Base-by-base conservation (phyloP, 106 monocot genomes). In the Xerophyta viscosa region DNA sequence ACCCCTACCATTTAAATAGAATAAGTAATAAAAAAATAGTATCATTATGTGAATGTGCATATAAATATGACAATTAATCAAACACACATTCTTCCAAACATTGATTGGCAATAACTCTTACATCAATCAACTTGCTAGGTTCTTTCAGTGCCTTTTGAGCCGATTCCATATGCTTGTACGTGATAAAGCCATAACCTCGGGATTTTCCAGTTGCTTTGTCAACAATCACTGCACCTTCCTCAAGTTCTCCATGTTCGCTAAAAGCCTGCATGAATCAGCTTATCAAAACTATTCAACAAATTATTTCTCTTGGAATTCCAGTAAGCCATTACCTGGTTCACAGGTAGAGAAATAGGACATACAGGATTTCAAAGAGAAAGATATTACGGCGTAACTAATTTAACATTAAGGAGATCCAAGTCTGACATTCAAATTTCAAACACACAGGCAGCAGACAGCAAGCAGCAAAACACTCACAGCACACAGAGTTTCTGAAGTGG, bases 401-500 rank as follows among this genome's bases (percentile, higher is more conserved):
- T n/a, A n/a, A n/a, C n/a, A n/a, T n/a, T n/a, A n/a, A n/a, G n/a
- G n/a, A n/a, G n/a, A n/a, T n/a, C n/a, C n/a, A n/a, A n/a, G n/a
- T n/a, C n/a, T 33, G 11, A 33, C 33, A 33, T 33, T 33, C 11
- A 11, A 33, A 66, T 23, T 63, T 71, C 47, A 20, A 66, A 67
- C 62, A 67, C 44, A 55, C 67, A 71, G 68, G 26, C 61, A 48
- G 36, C 61, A 74, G 56, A 30, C 54, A 31, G 43, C 77, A 77
- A 70, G 42, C 54, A 47, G 59, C 70, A 71, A 68, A 68, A 63
- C 72, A 78, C 78, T 78, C 78, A 78, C 78, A 64, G 68, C 72
- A 78, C 67, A 58, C 71, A 78, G 67, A 9, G 78, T 68, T 64
- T 78, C 78, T 78, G 78, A 72, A 60, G 78, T 78, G 48, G 78